These are phyloP conservation scores for Diaporthe humulicola DNA, from an alignment of 2,329 filamentous ascomycete species.

Conservation along the genomic window DNA sequence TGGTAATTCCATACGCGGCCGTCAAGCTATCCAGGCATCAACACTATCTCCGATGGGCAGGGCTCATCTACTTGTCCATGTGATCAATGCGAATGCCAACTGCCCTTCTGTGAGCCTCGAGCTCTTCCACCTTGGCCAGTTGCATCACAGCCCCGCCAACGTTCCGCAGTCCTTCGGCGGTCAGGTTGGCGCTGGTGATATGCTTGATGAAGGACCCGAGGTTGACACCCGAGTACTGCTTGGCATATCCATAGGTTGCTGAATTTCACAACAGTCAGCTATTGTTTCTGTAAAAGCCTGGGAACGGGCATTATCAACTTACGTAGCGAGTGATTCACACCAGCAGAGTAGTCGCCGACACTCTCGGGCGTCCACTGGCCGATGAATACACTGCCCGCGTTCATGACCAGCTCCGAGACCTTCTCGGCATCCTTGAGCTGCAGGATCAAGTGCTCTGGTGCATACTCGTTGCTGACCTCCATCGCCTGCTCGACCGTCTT, in stretches of 20 bases:
- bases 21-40: background rate
- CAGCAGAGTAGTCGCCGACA: conserved; percentile 97
- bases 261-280: conserved; percentile 33
- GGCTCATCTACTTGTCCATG: conserved; percentile 50
- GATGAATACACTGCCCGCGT: conserved; percentile 96
- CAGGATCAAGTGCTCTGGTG: conserved; percentile 95
- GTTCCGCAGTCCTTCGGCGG: conserved; percentile 84
- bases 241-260: conserved; percentile 98
- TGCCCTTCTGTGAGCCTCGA: conserved; percentile 92
- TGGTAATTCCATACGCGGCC: background rate
- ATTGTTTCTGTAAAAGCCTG: background rate
- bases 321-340: conserved; percentile 98
- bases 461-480: conserved; percentile 90
- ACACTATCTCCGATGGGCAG: background rate
- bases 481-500: conserved; percentile 80
- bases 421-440: conserved; percentile 84
- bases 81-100: conserved; percentile 83
- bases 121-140: conserved; percentile 91
- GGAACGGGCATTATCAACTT: conserved; percentile 61
- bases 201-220: conserved; percentile 97
- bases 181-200: conserved; percentile 94
- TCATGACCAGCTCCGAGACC: conserved; percentile 84
- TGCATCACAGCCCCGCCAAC: conserved; percentile 94
- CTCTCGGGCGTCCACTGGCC: conserved; percentile 97
- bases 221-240: conserved; percentile 98